phyloP scores from a whole-genome alignment of 208 protist species.

The Acanthamoeba culbertsoni region DNA sequence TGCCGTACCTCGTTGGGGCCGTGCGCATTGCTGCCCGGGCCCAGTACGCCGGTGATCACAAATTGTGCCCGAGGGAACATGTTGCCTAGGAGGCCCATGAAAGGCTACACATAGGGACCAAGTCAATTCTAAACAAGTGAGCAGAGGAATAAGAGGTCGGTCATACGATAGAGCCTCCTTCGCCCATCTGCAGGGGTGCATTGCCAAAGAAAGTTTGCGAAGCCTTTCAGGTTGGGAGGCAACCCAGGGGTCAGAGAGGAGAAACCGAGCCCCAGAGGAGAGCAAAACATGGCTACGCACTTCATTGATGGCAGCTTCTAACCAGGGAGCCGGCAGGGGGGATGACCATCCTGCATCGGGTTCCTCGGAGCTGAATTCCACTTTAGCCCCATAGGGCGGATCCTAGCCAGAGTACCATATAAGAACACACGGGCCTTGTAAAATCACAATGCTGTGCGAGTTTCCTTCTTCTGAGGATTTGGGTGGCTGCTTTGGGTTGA shows the following conservation, averaged over 20 bases:
- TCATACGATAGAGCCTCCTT: conserved; percentile 4
- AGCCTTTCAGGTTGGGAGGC: too few relatives aligned
- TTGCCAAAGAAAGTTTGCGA: conserved; percentile 15
- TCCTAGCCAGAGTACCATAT: not conserved
- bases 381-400: conserved; percentile 16
- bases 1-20: conserved; percentile 96
- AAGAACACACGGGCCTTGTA: too few relatives aligned
- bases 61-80: conserved; percentile 92
- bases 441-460: too few relatives aligned
- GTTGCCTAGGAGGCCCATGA: conserved; percentile 91
- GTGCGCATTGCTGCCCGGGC: conserved; percentile 86
- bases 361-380: not conserved
- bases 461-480: too few relatives aligned
- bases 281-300: not conserved
- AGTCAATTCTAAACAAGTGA: not conserved
- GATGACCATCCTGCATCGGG: conserved; percentile 5
- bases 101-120: conserved; percentile 81
- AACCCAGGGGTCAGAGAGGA: not conserved
- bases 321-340: not conserved
- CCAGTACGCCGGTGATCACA: conserved; percentile 92
- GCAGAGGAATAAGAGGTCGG: not conserved
- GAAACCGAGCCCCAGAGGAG: not conserved
- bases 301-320: not conserved
- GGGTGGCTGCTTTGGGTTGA: too few relatives aligned
- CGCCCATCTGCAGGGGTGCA: conserved; percentile 21